Percentiles rank a stretch among this genome's conserved stretches.
These are phyloP conservation scores for Sodiomyces alkalinus DNA, from an alignment of 2,329 filamentous ascomycete genomes.

Conservation along the genomic window DNA sequence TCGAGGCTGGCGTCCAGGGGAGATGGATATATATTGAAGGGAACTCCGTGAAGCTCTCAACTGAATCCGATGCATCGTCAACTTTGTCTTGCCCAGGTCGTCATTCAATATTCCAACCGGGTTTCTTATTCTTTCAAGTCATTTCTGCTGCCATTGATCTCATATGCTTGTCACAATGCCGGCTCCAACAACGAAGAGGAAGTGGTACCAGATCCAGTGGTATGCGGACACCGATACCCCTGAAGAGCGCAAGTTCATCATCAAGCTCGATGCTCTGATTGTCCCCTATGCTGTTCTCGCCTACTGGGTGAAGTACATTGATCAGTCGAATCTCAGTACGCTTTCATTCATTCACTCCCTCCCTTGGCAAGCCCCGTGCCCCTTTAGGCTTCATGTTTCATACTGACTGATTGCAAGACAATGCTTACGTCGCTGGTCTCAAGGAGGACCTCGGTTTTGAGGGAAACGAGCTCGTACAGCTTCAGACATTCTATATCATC, in stretches of 20 bases:
- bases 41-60: too few species aligned
- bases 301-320: constrained; percentile 42
- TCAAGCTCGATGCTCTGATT: constrained; percentile 39
- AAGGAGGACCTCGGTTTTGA: constrained; percentile 34
- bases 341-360: constrained; percentile 1
- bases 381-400: constrained; percentile 3
- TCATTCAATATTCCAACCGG: too few species aligned
- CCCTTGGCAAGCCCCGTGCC: too few species aligned
- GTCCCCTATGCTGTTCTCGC: constrained; percentile 39
- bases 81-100: too few species aligned
- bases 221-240: constrained; percentile 31
- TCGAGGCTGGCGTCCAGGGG: too few species aligned
- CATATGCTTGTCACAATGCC: too few species aligned
- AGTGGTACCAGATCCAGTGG: constrained; percentile 27
- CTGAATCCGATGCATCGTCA: too few species aligned
- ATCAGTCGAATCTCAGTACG: constrained; percentile 36
- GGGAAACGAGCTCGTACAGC: constrained; percentile 37
- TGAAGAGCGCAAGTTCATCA: constrained; percentile 33
- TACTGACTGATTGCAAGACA: constrained; percentile 14
- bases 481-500: constrained; percentile 34
- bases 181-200: too few species aligned
- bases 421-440: constrained; percentile 38
- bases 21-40: too few species aligned
- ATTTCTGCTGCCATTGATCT: too few species aligned
- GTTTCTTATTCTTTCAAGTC: too few species aligned